Conservation (phyloP, 176 grass and related monocot species). For the Oryza officinalis region DNA sequence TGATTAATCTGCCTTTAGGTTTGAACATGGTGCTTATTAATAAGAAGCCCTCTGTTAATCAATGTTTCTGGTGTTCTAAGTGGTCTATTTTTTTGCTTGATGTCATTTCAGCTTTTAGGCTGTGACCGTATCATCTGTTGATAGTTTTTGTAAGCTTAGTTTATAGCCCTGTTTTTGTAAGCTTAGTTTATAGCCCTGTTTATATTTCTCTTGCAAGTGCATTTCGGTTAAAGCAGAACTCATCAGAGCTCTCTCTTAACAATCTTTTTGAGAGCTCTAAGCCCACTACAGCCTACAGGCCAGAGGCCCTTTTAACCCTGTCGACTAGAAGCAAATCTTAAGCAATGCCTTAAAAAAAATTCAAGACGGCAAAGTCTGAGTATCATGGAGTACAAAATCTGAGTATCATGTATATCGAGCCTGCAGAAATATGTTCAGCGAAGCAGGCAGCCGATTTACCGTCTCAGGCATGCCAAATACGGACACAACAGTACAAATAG, state of each 20-base stretch:
- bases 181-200: neutral
- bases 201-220: neutral
- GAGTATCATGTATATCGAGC: neutral
- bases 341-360: neutral
- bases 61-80: neutral
- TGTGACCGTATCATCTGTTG: neutral
- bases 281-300: neutral
- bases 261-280: neutral
- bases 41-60: conserved; percentile 12
- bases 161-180: neutral
- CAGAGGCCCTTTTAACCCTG: neutral
- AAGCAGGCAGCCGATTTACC: neutral
- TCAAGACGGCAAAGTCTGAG: no score
- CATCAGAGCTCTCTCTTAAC: neutral
- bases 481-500: neutral
- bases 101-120: neutral
- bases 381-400: neutral
- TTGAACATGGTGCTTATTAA: conserved; percentile 37
- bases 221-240: neutral
- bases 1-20: neutral
- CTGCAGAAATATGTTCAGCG: neutral
- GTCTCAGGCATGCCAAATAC: neutral
- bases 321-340: neutral
- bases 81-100: neutral
- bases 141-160: neutral